Conservation (phyloP, 345 rosid genomes). For the Linum tenue region DNA sequence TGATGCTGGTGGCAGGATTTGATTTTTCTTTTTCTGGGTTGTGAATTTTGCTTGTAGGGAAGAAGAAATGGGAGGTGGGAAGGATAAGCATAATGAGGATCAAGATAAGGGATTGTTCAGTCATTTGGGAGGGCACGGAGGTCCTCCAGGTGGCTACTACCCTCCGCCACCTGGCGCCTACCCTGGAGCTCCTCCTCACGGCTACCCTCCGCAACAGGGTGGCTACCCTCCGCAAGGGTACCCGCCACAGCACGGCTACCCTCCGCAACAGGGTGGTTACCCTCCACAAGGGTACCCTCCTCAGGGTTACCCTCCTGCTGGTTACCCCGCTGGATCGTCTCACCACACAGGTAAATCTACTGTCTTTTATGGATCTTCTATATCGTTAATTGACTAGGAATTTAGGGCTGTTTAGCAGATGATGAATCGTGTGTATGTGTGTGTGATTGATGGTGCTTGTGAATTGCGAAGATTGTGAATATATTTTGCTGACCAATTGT, state of each 20-base stretch:
- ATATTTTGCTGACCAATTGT: background rate
- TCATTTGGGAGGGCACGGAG: slow-evolving; percentile 27
- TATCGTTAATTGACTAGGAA: background rate
- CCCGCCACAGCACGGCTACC: slow-evolving; percentile 18
- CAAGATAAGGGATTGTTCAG: slow-evolving; percentile 45
- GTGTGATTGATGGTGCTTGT: background rate
- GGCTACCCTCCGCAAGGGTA: slow-evolving; percentile 30
- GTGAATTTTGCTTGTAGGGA: too few species aligned
- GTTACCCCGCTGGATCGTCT: slow-evolving; percentile 16
- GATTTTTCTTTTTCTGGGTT: too few species aligned
- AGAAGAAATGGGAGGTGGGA: slow-evolving; percentile 47
- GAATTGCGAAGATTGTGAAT: background rate
- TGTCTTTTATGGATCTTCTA: background rate
- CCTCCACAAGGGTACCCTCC: slow-evolving; percentile 38
- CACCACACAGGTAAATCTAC: slow-evolving; percentile 51
- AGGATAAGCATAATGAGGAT: slow-evolving; percentile 30
- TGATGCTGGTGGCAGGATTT: too few species aligned
- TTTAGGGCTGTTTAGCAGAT: background rate
- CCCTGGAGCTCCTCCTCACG: slow-evolving; percentile 9
- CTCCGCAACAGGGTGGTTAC: background rate
- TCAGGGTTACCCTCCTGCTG: slow-evolving; percentile 9
- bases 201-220: slow-evolving; percentile 2
- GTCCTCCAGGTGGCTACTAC: slow-evolving; percentile 21
- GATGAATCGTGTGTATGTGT: background rate
- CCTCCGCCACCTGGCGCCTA: slow-evolving; percentile 34